Base-by-base conservation (phyloP, 176 grass and related monocot genomes). In the Chrysopogon serrulatus region DNA sequence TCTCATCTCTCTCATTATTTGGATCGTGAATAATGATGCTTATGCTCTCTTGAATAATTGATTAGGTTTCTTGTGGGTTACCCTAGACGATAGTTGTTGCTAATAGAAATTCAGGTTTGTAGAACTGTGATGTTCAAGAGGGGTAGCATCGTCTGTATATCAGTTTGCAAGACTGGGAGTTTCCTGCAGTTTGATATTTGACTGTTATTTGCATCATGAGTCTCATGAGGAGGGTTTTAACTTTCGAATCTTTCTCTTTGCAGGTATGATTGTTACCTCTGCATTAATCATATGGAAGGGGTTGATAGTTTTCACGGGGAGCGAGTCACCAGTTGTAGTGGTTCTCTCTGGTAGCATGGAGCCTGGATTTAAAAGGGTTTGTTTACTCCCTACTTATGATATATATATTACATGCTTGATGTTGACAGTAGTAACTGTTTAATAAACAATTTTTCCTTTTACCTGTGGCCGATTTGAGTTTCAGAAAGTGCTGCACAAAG, bases 281-380 rank as follows among this genome's bases (percentile, higher is more conserved):
- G 88, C 91, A 36, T 53, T 93, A 82, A 93, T 93, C 77, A 82
- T 93, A 87, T 93, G 91, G 91, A 93, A 93, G 74, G 91, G 87
- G 6, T 74, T 93, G 85, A 93, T 93, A 49, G 85, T 86, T 9
- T 10, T 90, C 13, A 93, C 91, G 7, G 91, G 87, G 35, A 90
- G 91, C 3, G 91, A 93, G 24, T 93, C 91, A n/a, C 91, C 91
- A 8, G 87, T 93, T 9, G 91, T 93, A 45, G 91, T 93, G 76
- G 91, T 93, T 85, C 87, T 93, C 48, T 93, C 91, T 73, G 91
- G 87, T 44, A 93, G 91, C 78, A 93, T 93, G 91, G 91, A 90
- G 74, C 91, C 91, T 54, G 91, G 91, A 86, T 93, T 93, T 87
- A 90, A 87, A 82, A 87, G 91, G 87, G 91, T 90, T 5, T 48